A percentile compares a stretch with the other conserved stretches of the same genome.
Conservation (phyloP, 306 rosid species). For the Pyrus communis region DNA sequence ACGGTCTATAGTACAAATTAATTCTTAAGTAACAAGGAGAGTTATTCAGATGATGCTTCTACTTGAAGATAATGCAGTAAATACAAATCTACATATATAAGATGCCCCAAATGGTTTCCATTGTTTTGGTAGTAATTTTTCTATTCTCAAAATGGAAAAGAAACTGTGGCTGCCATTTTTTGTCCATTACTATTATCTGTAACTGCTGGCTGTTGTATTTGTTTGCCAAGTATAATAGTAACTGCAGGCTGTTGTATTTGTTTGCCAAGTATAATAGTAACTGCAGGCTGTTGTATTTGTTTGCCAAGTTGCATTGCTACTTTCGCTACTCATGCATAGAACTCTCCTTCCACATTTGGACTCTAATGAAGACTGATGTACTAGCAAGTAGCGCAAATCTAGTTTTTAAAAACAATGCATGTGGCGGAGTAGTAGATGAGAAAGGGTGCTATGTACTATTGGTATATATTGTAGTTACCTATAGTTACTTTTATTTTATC, state of each 20-base stretch:
- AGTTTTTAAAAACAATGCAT: background rate
- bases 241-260: too few relatives aligned
- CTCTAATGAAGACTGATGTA: background rate
- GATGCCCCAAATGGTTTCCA: background rate
- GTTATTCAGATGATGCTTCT: background rate
- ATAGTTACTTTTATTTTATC: background rate
- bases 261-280: background rate
- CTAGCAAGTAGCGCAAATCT: background rate
- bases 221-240: background rate
- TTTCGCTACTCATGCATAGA: background rate
- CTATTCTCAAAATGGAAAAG: background rate
- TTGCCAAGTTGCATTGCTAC: background rate
- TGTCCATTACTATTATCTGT: slow-evolving; percentile 10
- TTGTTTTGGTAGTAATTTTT: background rate
- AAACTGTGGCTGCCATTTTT: slow-evolving; percentile 5
- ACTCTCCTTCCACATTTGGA: background rate
- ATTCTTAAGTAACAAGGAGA: background rate
- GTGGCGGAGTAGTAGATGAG: background rate
- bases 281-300: background rate
- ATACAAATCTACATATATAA: background rate
- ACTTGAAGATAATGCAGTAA: background rate
- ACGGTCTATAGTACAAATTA: background rate
- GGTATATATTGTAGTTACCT: background rate
- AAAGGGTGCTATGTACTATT: background rate
- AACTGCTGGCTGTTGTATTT: background rate